Conservation (phyloP, 495 filamentous ascomycete species). For the Aspergillus diversus region DNA sequence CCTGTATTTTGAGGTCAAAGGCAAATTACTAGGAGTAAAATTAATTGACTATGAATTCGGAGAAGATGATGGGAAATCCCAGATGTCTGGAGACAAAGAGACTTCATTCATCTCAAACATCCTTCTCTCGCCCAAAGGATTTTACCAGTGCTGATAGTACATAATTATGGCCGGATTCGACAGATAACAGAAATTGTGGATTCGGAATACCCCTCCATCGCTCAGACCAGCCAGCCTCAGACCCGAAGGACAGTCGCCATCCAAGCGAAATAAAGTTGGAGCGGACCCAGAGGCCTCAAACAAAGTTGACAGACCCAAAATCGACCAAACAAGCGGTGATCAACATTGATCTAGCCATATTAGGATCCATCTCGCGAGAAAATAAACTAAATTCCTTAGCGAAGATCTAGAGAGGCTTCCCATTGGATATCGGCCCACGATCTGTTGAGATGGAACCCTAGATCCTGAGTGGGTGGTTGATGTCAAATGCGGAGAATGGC, state of each 20-base stretch:
- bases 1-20: too few relatives aligned
- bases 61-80: too few relatives aligned
- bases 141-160: too few relatives aligned
- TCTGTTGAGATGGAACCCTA: slow-evolving; percentile 2
- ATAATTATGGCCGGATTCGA: too few relatives aligned
- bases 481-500: slow-evolving; percentile 30
- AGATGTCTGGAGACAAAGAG: too few relatives aligned
- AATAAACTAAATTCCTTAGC: slow-evolving; percentile 15
- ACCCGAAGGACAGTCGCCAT: too few relatives aligned
- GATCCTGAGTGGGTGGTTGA: slow-evolving; percentile 10
- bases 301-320: slow-evolving; percentile 16
- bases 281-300: slow-evolving; percentile 8
- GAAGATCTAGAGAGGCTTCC: slow-evolving; percentile 1
- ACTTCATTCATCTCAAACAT: too few relatives aligned
- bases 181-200: too few relatives aligned
- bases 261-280: slow-evolving; percentile 19
- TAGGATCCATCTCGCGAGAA: slow-evolving; percentile 28
- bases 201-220: neutral
- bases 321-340: slow-evolving; percentile 21
- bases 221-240: neutral
- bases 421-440: slow-evolving; percentile 16
- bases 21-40: too few relatives aligned
- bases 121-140: too few relatives aligned
- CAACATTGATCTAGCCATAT: slow-evolving; percentile 19
- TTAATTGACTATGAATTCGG: too few relatives aligned